Conservation (phyloP, 306 rosid species). For the Castanopsis chinensis region DNA sequence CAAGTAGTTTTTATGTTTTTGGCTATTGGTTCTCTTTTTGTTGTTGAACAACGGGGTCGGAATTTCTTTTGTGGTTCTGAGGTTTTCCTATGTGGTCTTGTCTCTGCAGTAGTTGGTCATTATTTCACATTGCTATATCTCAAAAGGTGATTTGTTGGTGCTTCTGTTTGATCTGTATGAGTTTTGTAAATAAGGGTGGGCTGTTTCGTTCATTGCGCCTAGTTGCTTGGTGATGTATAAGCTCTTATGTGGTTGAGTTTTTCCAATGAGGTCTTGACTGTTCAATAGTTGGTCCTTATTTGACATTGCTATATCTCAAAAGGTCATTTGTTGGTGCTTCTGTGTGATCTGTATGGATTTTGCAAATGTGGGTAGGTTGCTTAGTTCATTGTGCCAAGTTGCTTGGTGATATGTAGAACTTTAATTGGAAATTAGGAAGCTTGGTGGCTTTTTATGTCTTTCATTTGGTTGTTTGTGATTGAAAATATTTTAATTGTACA, state of each 20-base stretch:
- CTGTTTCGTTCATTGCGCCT: neutral
- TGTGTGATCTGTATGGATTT: neutral
- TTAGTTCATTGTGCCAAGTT: neutral
- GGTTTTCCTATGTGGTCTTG: neutral
- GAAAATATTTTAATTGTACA: neutral
- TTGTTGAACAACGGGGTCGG: too few species aligned
- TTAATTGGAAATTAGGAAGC: neutral
- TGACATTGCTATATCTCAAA: neutral
- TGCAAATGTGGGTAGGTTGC: neutral
- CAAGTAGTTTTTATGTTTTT: constrained; percentile 22
- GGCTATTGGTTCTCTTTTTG: neutral
- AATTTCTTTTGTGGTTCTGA: too few species aligned
- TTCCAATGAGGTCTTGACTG: neutral
- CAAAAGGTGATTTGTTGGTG: neutral
- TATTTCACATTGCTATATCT: neutral
- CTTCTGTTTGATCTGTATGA: neutral
- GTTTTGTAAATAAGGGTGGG: neutral
- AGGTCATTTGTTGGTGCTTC: neutral
- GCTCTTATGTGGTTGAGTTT: too few species aligned
- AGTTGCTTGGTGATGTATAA: neutral
- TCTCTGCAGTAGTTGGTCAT: neutral
- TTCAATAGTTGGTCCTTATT: neutral
- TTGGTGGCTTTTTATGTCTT: neutral
- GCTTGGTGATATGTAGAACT: neutral
- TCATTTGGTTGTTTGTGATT: neutral